Conservation (phyloP, 805 yeast species). For the Yueomyces sinensis region DNA sequence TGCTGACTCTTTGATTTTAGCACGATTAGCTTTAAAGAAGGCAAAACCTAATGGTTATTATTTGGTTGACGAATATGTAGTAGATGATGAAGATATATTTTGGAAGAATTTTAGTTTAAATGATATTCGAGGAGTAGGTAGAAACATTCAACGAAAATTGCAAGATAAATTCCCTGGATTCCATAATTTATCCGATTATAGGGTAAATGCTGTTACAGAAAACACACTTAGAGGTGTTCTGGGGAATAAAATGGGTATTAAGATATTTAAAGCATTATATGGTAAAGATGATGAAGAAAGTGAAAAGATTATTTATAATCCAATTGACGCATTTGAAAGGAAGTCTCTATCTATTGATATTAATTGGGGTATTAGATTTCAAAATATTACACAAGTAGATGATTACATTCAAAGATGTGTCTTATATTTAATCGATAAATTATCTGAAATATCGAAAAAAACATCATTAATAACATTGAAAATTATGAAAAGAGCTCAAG, state of each 20-base stretch:
- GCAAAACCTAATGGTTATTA: conserved; percentile 74
- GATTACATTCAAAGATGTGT: conserved; percentile 44
- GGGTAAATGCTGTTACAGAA: conserved; percentile 20
- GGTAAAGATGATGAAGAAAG: conserved; percentile 54
- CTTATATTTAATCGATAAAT: conserved; percentile 42
- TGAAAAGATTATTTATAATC: conserved; percentile 37
- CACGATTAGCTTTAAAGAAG: conserved; percentile 54
- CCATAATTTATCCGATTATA: conserved; percentile 28
- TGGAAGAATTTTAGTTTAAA: conserved; percentile 16
- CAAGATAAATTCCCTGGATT: conserved; percentile 4
- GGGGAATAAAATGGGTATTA: conserved; percentile 62
- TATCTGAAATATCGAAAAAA: conserved; percentile 31
- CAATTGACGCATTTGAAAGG: conserved; percentile 37
- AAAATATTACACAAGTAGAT: conserved; percentile 46
- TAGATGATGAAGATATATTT: conserved; percentile 24
- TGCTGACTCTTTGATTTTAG: conserved; percentile 60
- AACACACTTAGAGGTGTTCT: conserved; percentile 29
- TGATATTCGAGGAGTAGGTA: conserved; percentile 55
- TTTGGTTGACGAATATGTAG: conserved; percentile 17
- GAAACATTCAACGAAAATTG: conserved; percentile 35
- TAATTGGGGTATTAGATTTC: conserved; percentile 80
- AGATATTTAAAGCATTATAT: conserved; percentile 42
- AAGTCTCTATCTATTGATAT: conserved; percentile 81
- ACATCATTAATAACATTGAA: conserved; percentile 54
- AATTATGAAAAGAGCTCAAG: conserved; percentile 46